phyloP scores from a whole-genome alignment of 371 early-diverging fungal genomes.

The Synchytrium microbalum region DNA sequence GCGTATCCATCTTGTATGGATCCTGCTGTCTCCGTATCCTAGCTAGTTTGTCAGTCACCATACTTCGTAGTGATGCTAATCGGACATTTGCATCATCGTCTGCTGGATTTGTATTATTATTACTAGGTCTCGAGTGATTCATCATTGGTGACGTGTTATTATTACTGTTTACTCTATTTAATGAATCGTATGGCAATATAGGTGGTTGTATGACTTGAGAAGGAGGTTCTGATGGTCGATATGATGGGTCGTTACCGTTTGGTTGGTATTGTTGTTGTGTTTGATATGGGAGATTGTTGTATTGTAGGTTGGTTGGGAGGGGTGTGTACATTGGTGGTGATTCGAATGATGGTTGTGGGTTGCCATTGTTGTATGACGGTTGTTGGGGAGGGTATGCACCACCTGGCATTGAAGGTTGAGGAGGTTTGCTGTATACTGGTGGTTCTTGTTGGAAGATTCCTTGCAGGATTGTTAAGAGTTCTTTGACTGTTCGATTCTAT shows the following conservation, averaged over 20 bases:
- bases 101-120: not conserved
- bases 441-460: constrained; percentile 67
- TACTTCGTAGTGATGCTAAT: constrained; percentile 5
- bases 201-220: too few relatives aligned
- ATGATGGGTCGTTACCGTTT: not conserved
- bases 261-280: too few relatives aligned
- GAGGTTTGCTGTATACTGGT: constrained; percentile 67
- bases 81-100: constrained; percentile 6
- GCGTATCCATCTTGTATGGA: constrained; percentile 42
- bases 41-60: constrained; percentile 9
- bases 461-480: constrained; percentile 59
- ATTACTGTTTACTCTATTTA: too few relatives aligned
- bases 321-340: constrained; percentile 6
- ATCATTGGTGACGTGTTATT: not conserved
- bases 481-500: constrained; percentile 53
- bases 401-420: not conserved
- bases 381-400: constrained; percentile 15
- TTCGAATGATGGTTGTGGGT: constrained; percentile 2
- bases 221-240: too few relatives aligned
- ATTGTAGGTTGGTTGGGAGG: constrained; percentile 1
- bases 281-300: not conserved
- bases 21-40: not conserved
- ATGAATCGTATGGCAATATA: too few relatives aligned
- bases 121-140: not conserved
- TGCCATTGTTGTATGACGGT: not conserved